These are phyloP conservation scores for Cordyceps tenuipes DNA, from an alignment of 2,329 filamentous ascomycete species.

Conservation along the genomic window DNA sequence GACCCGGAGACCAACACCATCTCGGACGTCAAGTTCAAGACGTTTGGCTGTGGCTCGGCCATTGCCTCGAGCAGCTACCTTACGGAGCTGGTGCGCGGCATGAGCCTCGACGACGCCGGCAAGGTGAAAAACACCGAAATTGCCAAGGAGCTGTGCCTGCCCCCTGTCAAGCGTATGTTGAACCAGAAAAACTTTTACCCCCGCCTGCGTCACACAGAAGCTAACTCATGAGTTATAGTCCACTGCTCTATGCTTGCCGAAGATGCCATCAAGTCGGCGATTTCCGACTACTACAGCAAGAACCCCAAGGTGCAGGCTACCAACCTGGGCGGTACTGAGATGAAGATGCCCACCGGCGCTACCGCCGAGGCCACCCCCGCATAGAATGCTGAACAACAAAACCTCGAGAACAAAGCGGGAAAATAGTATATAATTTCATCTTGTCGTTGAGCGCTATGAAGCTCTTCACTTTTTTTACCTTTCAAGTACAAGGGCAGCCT, in stretches of 20 bases:
- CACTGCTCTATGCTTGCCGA: conserved; percentile 90
- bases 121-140: conserved; percentile 97
- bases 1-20: conserved; percentile 84
- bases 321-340: conserved; percentile 64
- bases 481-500: background rate
- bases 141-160: conserved; percentile 86
- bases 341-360: conserved; percentile 38
- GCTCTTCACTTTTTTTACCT: background rate
- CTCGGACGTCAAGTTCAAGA: conserved; percentile 95
- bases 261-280: conserved; percentile 85
- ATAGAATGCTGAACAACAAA: background rate
- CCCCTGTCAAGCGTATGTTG: conserved; percentile 73
- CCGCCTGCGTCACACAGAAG: conserved; percentile 1
- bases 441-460: background rate
- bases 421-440: conserved; percentile 1
- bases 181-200: background rate
- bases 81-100: conserved; percentile 91
- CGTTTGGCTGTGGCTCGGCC: conserved; percentile 87
- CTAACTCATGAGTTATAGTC: conserved; percentile 41
- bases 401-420: background rate
- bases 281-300: conserved; percentile 84
- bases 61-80: conserved; percentile 93
- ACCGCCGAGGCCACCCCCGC: conserved; percentile 31
- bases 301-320: conserved; percentile 49
- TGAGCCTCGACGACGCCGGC: conserved; percentile 86